Base-by-base conservation (phyloP, 1,284 basidiomycete genomes). In the Sporisorium graminicola region DNA sequence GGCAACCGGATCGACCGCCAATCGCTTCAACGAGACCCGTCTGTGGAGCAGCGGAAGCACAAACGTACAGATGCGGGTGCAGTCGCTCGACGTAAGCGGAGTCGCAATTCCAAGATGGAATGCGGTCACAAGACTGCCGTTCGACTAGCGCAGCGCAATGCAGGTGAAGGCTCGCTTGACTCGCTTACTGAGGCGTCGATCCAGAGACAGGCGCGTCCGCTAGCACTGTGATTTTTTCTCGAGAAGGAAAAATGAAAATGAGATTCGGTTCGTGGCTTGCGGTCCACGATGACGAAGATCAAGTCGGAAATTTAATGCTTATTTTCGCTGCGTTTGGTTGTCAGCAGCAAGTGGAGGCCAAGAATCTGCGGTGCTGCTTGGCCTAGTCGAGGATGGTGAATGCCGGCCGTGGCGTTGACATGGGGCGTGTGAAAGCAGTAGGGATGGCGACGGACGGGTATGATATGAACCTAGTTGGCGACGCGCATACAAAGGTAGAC, bases 341-440 rank as follows among this genome's bases (percentile, higher is more conserved):
- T n/a, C 12, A 52, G 14, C n/a, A 33, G 40, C 40, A 14, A 26
- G 55, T 57, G 55, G 56, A 58, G 44, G 56, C 56, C 33, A 50
- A 58, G 46, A 50, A 27, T 12, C 44, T 1, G 49, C 16, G 16
- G 29, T 24, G 18, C 18, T 43, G 27, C 55, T 57, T 46, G 43
- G 13, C 54, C 29, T 24, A 20, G 26, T 12, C 2, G 18, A 40
- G 9, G n/a, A 37, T 6, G 44, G 33, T 24, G 20, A 20, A 10
- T 37, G 22, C 4, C n/a, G 33, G 13, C 24, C 37, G 40, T 53
- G 52, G 52, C 35, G 18, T 20, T 10, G 52, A 24, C 26, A 3
- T 26, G 24, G 24, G 16, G 16, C 12, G 27, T 10, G 22, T 40
- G 50, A 52, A 52, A 52, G 51, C 22, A 37, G 22, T 26, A 22